A percentile compares a stretch with the other conserved stretches of the same genome.
Conservation (phyloP, 805 yeast genomes). For the Hemisphaericaspora nanyangensis region DNA sequence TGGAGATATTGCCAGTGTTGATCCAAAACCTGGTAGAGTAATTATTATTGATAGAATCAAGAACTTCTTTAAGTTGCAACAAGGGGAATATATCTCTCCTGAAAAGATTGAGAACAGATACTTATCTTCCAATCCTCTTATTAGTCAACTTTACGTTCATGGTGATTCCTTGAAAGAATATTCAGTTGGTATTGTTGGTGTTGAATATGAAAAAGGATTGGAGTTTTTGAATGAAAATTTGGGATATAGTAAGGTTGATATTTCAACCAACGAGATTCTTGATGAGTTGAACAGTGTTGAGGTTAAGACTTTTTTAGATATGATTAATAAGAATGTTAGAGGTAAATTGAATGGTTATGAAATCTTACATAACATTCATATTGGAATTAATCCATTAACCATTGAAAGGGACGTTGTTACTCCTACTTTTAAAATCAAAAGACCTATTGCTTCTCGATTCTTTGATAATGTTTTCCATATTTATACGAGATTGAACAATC, state of each 20-base stretch:
- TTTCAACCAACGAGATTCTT: slow-evolving; percentile 9
- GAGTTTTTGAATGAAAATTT: slow-evolving; percentile 14
- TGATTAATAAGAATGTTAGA: slow-evolving; percentile 19
- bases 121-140: slow-evolving; percentile 42
- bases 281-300: slow-evolving; percentile 13
- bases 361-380: slow-evolving; percentile 25
- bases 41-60: slow-evolving; percentile 66
- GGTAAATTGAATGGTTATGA: slow-evolving; percentile 26
- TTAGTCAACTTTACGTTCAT: slow-evolving; percentile 53
- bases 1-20: slow-evolving; percentile 58
- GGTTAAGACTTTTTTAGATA: slow-evolving; percentile 19
- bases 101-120: slow-evolving; percentile 66
- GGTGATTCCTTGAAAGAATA: slow-evolving; percentile 55
- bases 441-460: slow-evolving; percentile 22
- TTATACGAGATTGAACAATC: slow-evolving; percentile 28
- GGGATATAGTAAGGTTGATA: slow-evolving; percentile 11
- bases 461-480: slow-evolving; percentile 10
- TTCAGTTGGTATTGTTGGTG: slow-evolving; percentile 59
- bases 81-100: slow-evolving; percentile 59
- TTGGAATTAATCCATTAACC: slow-evolving; percentile 33
- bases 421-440: slow-evolving; percentile 54
- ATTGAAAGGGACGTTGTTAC: slow-evolving; percentile 58
- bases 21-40: slow-evolving; percentile 48
- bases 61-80: slow-evolving; percentile 60
- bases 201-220: slow-evolving; percentile 41